These are phyloP conservation scores for Starmerella tilneyi DNA, from an alignment of 805 yeast genomes.

Conservation along the genomic window DNA sequence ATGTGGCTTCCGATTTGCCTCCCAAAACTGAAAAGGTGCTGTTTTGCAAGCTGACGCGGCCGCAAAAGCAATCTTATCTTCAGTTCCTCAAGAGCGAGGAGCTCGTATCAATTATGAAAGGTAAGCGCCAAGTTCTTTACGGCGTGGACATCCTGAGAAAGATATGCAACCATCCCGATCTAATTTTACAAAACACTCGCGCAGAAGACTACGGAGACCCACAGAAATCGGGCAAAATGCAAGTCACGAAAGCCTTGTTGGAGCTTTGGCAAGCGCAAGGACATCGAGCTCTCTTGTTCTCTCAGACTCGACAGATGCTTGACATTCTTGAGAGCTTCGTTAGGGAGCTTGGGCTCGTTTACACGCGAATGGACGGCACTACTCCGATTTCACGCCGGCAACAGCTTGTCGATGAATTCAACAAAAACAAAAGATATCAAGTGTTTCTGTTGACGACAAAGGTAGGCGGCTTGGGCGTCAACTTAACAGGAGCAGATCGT, in stretches of 20 bases:
- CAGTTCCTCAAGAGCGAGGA: conserved; percentile 71
- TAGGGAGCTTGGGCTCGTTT: conserved; percentile 37
- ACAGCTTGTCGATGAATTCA: conserved; percentile 67
- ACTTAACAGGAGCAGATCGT: conserved; percentile 87
- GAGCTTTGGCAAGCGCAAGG: conserved; percentile 67
- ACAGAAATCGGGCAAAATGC: conserved; percentile 72
- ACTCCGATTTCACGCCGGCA: conserved; percentile 75
- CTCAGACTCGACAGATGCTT: conserved; percentile 91
- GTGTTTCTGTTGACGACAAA: conserved; percentile 82
- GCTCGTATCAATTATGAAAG: conserved; percentile 55
- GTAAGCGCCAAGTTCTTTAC: conserved; percentile 69
- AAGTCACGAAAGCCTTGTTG: conserved; percentile 67
- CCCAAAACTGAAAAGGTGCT: conserved; percentile 88
- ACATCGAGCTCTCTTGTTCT: conserved; percentile 73
- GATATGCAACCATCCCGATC: conserved; percentile 93
- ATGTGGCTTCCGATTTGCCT: conserved; percentile 91
- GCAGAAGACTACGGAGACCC: conserved; percentile 37
- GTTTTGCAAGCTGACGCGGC: conserved; percentile 73
- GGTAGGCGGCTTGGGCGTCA: conserved; percentile 93
- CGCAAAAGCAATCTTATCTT: conserved; percentile 64
- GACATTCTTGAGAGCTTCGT: conserved; percentile 70
- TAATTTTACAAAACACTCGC: conserved; percentile 42
- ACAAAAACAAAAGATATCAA: conserved; percentile 44
- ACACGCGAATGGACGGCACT: conserved; percentile 87
- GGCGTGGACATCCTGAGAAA: conserved; percentile 87